Evolutionary conservation across 2,329 filamentous ascomycete species (phyloP).

Genomic region (Trichoderma koningiopsis): DNA sequence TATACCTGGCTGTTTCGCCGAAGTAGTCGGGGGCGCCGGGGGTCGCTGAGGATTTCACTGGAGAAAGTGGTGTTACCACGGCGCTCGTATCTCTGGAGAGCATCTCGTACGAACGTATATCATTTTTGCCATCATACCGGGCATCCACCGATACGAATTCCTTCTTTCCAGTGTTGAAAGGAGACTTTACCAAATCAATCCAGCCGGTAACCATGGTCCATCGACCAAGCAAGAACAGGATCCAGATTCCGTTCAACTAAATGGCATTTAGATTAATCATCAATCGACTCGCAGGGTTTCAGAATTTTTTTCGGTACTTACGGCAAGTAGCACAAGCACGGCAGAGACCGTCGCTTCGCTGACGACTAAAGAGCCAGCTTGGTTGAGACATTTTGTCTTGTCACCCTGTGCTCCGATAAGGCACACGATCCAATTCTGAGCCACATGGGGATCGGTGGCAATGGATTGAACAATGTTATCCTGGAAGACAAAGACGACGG

Average conservation of each 20-base stretch:
- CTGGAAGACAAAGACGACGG: constrained; percentile 85
- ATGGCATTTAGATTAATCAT: constrained; percentile 30
- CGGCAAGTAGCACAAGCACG: constrained; percentile 78
- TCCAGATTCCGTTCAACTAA: constrained; percentile 82
- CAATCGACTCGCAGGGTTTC: constrained; percentile 24
- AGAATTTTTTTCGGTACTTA: constrained; percentile 48
- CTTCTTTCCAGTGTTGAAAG: constrained; percentile 57
- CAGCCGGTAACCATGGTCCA: constrained; percentile 86
- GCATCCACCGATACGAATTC: constrained; percentile 93
- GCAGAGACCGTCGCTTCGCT: constrained; percentile 77
- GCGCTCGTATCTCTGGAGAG: constrained; percentile 61
- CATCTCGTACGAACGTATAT: constrained; percentile 78
- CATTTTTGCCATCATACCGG: constrained; percentile 60
- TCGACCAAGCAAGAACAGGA: constrained; percentile 77
- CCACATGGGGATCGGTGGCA: constrained; percentile 55
- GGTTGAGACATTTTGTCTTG: constrained; percentile 65
- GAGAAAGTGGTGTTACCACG: constrained; percentile 55
- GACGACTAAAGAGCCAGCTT: constrained; percentile 66
- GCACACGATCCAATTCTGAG: constrained; percentile 70
- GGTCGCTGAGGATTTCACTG: constrained; percentile 43
- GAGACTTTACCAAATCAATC: constrained; percentile 62
- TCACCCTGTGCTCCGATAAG: constrained; percentile 58
- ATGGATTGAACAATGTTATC: constrained; percentile 69
- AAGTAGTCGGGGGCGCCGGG: constrained; percentile 59
- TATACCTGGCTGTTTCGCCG: constrained; percentile 56